These are phyloP conservation scores for Saussurea involucrata DNA, from an alignment of 129 eudicot genomes.

Conservation along the genomic window DNA sequence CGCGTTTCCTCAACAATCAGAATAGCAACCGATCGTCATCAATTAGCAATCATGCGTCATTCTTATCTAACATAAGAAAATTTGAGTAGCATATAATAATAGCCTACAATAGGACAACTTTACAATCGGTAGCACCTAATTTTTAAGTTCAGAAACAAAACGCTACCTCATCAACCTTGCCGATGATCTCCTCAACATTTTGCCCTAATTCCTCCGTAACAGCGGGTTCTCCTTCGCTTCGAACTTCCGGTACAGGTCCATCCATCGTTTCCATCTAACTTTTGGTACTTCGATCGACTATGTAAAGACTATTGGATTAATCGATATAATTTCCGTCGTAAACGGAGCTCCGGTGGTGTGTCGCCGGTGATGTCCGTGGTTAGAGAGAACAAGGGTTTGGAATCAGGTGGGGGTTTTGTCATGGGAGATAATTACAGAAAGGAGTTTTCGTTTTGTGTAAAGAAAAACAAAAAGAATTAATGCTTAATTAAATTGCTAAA, in stretches of 20 bases:
- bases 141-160: background rate
- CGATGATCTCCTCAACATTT: conserved; percentile 42
- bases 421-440: background rate
- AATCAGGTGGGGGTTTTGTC: conserved; percentile 24
- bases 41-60: conserved; percentile 2
- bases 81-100: background rate
- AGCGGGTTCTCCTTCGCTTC: conserved; percentile 30
- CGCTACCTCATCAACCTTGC: conserved; percentile 54
- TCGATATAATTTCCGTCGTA: background rate
- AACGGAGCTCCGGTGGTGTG: conserved; percentile 22
- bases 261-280: conserved; percentile 22
- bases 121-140: conserved; percentile 1
- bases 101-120: background rate
- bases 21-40: conserved; percentile 14
- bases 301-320: background rate
- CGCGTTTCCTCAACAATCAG: conserved; percentile 14
- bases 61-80: background rate
- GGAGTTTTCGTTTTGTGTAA: background rate
- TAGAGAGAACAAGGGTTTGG: conserved; percentile 24
- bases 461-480: background rate
- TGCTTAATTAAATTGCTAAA: conserved; percentile 4
- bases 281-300: background rate
- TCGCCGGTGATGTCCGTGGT: conserved; percentile 25
- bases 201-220: conserved; percentile 46
- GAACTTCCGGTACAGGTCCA: conserved; percentile 20